Evolutionary conservation across 2,329 filamentous ascomycete genomes (phyloP).

Genomic region (Ophioceras dolichostomum): DNA sequence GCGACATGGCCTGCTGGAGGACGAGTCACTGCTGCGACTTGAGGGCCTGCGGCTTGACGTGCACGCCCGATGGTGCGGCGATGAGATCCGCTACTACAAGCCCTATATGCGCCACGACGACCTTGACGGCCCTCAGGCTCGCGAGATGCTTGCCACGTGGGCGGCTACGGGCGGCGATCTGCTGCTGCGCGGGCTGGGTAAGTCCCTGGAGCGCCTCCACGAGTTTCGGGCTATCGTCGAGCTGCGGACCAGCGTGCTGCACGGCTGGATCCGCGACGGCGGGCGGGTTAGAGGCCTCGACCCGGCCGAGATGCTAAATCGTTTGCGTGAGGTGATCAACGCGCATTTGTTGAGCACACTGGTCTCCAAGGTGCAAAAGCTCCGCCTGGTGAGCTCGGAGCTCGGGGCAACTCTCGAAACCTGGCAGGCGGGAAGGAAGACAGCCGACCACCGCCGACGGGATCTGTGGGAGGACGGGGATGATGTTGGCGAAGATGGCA

Average conservation of each 20-base stretch:
- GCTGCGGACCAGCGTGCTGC: conserved; percentile 56
- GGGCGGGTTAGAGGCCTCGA: conserved; percentile 54
- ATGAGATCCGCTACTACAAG: conserved; percentile 74
- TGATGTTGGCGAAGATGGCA: too few species aligned
- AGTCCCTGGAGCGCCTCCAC: conserved; percentile 43
- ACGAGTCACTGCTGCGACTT: conserved; percentile 50
- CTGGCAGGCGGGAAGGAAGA: conserved; percentile 45
- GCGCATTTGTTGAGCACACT: conserved; percentile 52
- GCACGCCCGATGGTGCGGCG: conserved; percentile 66
- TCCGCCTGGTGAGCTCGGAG: conserved; percentile 53
- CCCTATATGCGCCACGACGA: conserved; percentile 81
- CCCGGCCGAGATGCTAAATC: conserved; percentile 53
- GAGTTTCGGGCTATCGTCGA: conserved; percentile 60
- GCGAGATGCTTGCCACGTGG: conserved; percentile 52
- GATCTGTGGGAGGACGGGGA: conserved; percentile 57
- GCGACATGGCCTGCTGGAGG: conserved; percentile 57
- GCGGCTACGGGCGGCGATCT: conserved; percentile 45
- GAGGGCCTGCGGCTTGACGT: conserved; percentile 67
- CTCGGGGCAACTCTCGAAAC: conserved; percentile 47
- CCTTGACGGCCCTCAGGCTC: conserved; percentile 45
- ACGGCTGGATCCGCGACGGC: conserved; percentile 63
- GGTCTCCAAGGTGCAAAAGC: conserved; percentile 47
- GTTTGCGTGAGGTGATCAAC: conserved; percentile 58
- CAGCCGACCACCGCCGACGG: conserved; percentile 34
- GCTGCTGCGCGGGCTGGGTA: conserved; percentile 49